These are phyloP conservation scores for Pichia sp. DNA, from an alignment of 1,139 yeast species.

Conservation along the genomic window DNA sequence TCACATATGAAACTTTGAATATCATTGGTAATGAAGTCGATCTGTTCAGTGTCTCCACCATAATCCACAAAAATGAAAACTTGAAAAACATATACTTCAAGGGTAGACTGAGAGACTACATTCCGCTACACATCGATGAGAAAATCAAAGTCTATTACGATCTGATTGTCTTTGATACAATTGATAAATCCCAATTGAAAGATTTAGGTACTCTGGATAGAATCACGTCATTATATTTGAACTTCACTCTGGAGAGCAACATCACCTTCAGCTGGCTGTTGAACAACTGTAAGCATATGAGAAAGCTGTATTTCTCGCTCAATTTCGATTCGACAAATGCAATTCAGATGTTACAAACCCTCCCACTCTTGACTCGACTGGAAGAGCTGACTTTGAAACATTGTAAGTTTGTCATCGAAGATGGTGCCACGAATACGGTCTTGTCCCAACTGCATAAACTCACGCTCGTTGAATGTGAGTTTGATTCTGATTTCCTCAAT, in stretches of 20 bases:
- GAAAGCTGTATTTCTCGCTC: slow-evolving; percentile 16
- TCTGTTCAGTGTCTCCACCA: slow-evolving; percentile 4
- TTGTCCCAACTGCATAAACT: background rate
- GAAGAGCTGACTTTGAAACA: slow-evolving; percentile 3
- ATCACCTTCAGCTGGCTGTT: slow-evolving; percentile 18
- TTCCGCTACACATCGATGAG: slow-evolving; percentile 7
- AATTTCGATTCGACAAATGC: background rate
- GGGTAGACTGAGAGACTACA: slow-evolving; percentile 12
- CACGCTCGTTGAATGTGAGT: slow-evolving; percentile 18
- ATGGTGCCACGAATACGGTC: background rate
- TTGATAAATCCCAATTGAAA: slow-evolving; percentile 8
- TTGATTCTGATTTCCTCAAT: slow-evolving; percentile 14
- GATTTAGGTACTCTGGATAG: slow-evolving; percentile 9
- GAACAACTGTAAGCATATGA: slow-evolving; percentile 12
- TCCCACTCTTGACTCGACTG: background rate
- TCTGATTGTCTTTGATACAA: slow-evolving; percentile 15
- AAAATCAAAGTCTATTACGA: slow-evolving; percentile 14
- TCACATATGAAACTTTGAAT: slow-evolving; percentile 34
- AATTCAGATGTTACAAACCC: background rate
- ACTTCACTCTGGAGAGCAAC: slow-evolving; percentile 11
- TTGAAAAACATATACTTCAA: slow-evolving; percentile 16
- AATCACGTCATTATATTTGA: slow-evolving; percentile 19
- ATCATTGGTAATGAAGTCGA: slow-evolving; percentile 20
- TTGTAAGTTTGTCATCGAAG: background rate
- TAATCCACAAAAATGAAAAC: slow-evolving; percentile 7